These are phyloP conservation scores for Candida arabinofermentans DNA, from an alignment of 805 yeast species.

Conservation along the genomic window DNA sequence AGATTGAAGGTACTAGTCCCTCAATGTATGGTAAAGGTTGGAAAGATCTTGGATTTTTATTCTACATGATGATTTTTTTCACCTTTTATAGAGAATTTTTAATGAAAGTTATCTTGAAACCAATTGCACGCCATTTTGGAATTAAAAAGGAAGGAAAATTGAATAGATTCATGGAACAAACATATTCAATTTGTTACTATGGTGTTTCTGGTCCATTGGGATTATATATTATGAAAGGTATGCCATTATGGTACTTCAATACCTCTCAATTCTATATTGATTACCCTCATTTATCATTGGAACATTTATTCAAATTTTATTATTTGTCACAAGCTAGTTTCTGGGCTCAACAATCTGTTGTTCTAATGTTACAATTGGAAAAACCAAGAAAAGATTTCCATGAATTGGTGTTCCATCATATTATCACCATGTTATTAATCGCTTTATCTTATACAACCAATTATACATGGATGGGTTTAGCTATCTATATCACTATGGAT, in stretches of 20 bases:
- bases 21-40: constrained; percentile 76
- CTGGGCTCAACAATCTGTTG: constrained; percentile 95
- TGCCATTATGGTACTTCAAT: constrained; percentile 87
- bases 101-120: constrained; percentile 78
- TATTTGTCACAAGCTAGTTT: constrained; percentile 92
- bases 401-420: constrained; percentile 90
- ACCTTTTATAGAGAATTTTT: constrained; percentile 86
- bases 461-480: constrained; percentile 93
- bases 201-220: constrained; percentile 83
- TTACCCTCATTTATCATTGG: constrained; percentile 81
- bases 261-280: constrained; percentile 74
- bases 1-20: constrained; percentile 53
- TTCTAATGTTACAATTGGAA: constrained; percentile 79
- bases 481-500: constrained; percentile 93
- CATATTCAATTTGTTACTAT: constrained; percentile 78
- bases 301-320: constrained; percentile 66
- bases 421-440: constrained; percentile 84
- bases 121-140: constrained; percentile 57
- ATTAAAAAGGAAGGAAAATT: constrained; percentile 52
- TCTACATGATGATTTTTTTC: constrained; percentile 79
- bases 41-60: constrained; percentile 76
- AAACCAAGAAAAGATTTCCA: constrained; percentile 92
- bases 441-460: constrained; percentile 89
- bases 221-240: constrained; percentile 75
- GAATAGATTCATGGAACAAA: constrained; percentile 88